A percentile compares a stretch with the other conserved stretches of the same genome.
phyloP scores from a whole-genome alignment of 2,329 filamentous ascomycete species.

The Alternaria sp. region DNA sequence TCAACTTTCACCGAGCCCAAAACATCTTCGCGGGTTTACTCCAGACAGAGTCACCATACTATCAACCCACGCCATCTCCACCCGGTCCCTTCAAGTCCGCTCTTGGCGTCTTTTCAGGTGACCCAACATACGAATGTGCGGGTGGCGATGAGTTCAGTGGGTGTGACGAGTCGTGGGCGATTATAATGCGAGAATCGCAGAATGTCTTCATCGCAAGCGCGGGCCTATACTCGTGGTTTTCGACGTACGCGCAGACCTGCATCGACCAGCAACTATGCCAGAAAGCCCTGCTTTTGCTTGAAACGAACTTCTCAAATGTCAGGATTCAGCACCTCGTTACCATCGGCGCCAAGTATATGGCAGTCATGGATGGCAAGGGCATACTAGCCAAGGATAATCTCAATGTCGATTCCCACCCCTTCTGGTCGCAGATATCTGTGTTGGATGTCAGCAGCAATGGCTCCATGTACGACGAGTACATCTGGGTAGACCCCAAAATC shows the following conservation, averaged over 20 bases:
- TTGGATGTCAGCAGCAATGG: background rate
- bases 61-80: background rate
- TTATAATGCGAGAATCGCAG: background rate
- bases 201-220: background rate
- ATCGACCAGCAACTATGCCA: background rate
- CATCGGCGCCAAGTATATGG: background rate
- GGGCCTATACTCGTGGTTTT: background rate
- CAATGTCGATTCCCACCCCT: background rate
- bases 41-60: constrained; percentile 83
- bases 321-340: background rate
- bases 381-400: background rate
- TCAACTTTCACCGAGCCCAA: constrained; percentile 75
- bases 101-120: background rate
- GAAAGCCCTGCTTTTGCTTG: background rate
- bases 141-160: background rate
- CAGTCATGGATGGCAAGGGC: background rate
- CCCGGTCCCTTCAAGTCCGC: background rate
- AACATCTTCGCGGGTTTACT: constrained; percentile 81
- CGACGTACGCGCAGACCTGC: background rate
- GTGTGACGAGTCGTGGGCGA: constrained; percentile 2
- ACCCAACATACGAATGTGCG: background rate
- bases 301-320: background rate
- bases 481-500: background rate
- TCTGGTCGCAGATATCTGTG: background rate
- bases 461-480: background rate